Evolutionary conservation across 371 early-diverging fungal species (phyloP), one percentile per base, ranked within the genome.

Genomic region (Mucor saturninus): DNA sequence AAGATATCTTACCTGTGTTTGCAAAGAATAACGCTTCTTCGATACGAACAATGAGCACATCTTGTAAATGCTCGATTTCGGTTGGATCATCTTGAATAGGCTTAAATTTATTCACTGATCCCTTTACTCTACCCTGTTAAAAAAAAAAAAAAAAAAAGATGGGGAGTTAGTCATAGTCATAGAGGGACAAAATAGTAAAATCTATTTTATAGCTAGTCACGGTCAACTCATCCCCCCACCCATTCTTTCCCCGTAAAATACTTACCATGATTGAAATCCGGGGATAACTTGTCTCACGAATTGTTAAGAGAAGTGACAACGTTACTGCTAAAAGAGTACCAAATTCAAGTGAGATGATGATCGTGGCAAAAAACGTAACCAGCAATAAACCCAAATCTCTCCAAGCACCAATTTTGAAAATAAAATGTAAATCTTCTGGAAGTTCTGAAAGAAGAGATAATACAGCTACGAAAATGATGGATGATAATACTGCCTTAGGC

Each of bases 1-100:
- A 21, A 21, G 21, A 21, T n/a, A 39, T 0, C 21, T 53, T 72
- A 76, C 80, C 96, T 35, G 93, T 89, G 68, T 98, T 98, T 43
- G 96, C 97, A 83, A 98, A 98, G 71, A 91, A 95, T 32, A 98
- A 75, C 2, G 91, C 87, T 63, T 98, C 98, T 57, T 95, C 94
- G 15, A 98, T 84, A 54, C 91, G 85, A 53, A 98, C 88, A 61
- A 98, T 85, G 31, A 97, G 69, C 14, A 89, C 88, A 26, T 93
- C 95, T 62, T 92, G 88, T 21, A 95, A 78, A 42, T 89, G 89
- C 66, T 92, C 91, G n/a, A 78, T 61, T 43, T 80, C 79, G n/a
- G 82, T 77, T 13, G 88, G 83, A 45, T 85, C 80, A 45, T 90
- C 85, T 58, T 83, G 79, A 68, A 88, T 85, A 53, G 86, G 85